Evolutionary conservation across 306 rosid species (phyloP).

Genomic region (Vigna reflexopilosa): DNA sequence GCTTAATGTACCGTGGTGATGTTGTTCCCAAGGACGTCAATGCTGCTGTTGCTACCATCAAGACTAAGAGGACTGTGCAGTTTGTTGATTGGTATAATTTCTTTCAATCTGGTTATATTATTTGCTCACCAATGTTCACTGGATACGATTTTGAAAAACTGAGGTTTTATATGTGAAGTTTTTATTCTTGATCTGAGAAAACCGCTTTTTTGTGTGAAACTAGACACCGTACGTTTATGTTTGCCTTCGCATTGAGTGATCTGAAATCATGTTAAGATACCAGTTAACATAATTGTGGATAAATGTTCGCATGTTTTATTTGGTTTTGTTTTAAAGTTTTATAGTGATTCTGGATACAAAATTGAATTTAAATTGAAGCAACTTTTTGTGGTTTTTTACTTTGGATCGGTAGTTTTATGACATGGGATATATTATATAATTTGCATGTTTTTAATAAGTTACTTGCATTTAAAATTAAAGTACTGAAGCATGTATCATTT

Average conservation of each 20-base stretch:
- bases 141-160: background rate
- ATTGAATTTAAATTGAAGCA: background rate
- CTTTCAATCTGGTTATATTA: background rate
- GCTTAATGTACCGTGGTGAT: slow-evolving; percentile 97
- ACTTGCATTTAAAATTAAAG: background rate
- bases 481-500: background rate
- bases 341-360: background rate
- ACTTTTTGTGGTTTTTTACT: background rate
- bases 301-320: background rate
- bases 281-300: background rate
- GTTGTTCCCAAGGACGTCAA: slow-evolving; percentile 99
- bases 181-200: background rate
- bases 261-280: background rate
- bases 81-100: slow-evolving; percentile 87
- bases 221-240: background rate
- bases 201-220: background rate
- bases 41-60: slow-evolving; percentile 93
- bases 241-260: background rate
- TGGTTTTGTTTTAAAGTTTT: no score
- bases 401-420: background rate
- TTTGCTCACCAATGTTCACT: background rate
- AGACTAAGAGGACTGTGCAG: slow-evolving; percentile 95
- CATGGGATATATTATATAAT: background rate
- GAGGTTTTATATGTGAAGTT: background rate
- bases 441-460: no score